A percentile compares a stretch with the other conserved stretches of the same genome.
Evolutionary conservation across 495 filamentous ascomycete species (phyloP).

Genomic region (Trichodelitschia bisporula): DNA sequence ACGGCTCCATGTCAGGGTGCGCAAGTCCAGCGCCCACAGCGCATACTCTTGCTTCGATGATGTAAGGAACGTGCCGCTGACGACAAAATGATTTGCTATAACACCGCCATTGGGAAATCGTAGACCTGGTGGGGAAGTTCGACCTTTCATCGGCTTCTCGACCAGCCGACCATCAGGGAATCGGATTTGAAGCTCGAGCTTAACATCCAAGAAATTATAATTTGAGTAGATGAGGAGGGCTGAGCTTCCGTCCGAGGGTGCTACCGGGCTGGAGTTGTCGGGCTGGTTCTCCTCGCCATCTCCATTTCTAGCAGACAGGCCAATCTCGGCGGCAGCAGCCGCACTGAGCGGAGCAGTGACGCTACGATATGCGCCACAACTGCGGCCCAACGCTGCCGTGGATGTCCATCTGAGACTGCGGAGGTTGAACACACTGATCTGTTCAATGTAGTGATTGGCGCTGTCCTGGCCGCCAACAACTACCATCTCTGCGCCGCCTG

Average conservation of each 20-base stretch:
- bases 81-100: constrained; percentile 84
- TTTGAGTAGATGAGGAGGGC: constrained; percentile 98
- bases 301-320: constrained; percentile 21
- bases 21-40: constrained; percentile 79
- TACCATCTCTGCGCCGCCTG: constrained; percentile 89
- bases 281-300: constrained; percentile 11
- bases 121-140: constrained; percentile 69
- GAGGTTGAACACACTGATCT: constrained; percentile 94
- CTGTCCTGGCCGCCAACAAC: constrained; percentile 91
- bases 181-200: constrained; percentile 77
- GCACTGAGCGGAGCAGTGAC: constrained; percentile 67
- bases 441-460: constrained; percentile 95
- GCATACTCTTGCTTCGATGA: constrained; percentile 97
- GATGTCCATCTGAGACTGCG: constrained; percentile 91
- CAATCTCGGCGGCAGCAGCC: constrained; percentile 47
- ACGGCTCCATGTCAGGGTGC: constrained; percentile 70
- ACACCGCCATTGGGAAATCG: constrained; percentile 90
- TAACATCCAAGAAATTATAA: constrained; percentile 95
- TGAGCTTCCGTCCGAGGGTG: constrained; percentile 28
- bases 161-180: constrained; percentile 58
- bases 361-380: constrained; percentile 86
- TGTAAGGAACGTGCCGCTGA: constrained; percentile 89
- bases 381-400: constrained; percentile 58
- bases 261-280: constrained; percentile 6
- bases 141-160: constrained; percentile 72